phyloP scores from a whole-genome alignment of 352 stramenopile genomes.

The Phytophthora sp. region DNA sequence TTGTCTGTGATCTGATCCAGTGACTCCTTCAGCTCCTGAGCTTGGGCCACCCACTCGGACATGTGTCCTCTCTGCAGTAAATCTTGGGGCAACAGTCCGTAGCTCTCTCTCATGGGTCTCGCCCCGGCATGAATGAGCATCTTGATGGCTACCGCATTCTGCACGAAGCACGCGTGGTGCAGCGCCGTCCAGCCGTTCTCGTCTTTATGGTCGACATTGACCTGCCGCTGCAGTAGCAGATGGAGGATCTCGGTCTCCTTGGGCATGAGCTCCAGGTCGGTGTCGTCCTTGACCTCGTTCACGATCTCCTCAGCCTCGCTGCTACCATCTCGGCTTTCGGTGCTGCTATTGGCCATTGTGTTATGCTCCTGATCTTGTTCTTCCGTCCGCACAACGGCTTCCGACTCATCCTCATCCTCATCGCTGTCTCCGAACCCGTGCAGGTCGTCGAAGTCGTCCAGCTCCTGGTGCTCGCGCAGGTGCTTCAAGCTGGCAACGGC shows the following conservation, averaged over 20 bases:
- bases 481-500: slow-evolving; percentile 68
- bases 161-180: slow-evolving; percentile 81
- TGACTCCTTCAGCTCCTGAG: slow-evolving; percentile 76
- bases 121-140: slow-evolving; percentile 81
- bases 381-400: background rate
- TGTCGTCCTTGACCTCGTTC: slow-evolving; percentile 57
- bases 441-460: slow-evolving; percentile 53
- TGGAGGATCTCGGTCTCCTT: slow-evolving; percentile 82
- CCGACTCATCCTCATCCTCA: slow-evolving; percentile 25
- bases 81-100: slow-evolving; percentile 80
- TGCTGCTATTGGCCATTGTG: slow-evolving; percentile 3
- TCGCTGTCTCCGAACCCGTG: slow-evolving; percentile 35
- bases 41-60: slow-evolving; percentile 69
- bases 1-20: slow-evolving; percentile 73
- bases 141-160: slow-evolving; percentile 72
- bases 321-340: slow-evolving; percentile 19
- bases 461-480: slow-evolving; percentile 44
- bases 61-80: slow-evolving; percentile 73
- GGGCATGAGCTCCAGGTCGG: slow-evolving; percentile 60
- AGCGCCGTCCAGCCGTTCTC: slow-evolving; percentile 87
- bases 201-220: slow-evolving; percentile 83
- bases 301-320: slow-evolving; percentile 40
- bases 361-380: slow-evolving; percentile 12
- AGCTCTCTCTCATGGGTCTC: slow-evolving; percentile 70
- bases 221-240: slow-evolving; percentile 68